Evolutionary conservation across 2,329 filamentous ascomycete species (phyloP).

Genomic region (Ophiocordyceps camponoti-saundersi): DNA sequence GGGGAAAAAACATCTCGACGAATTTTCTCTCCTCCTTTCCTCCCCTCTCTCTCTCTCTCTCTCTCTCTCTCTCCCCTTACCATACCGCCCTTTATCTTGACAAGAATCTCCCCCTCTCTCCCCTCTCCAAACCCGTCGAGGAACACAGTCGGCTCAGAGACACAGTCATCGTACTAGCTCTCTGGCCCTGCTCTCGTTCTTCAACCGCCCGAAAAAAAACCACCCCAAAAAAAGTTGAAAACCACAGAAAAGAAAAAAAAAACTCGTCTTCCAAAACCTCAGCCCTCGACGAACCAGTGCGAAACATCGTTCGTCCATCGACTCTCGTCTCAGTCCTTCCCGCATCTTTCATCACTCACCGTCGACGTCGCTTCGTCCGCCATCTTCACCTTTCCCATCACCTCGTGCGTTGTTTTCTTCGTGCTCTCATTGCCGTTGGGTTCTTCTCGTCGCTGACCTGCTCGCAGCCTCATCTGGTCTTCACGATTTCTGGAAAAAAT

Average conservation of each 20-base stretch:
- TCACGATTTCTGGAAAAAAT: conserved; percentile 25
- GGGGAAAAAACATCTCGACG: conserved; percentile 16
- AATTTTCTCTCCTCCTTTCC: conserved; percentile 21
- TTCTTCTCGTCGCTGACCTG: neutral
- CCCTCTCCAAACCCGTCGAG: conserved; percentile 25
- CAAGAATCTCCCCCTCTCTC: conserved; percentile 7
- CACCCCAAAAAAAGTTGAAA: conserved; percentile 40
- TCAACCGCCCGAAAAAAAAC: conserved; percentile 31
- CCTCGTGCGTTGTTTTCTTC: neutral
- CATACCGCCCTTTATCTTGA: conserved; percentile 29
- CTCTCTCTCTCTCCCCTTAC: conserved; percentile 16
- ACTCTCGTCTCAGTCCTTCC: conserved; percentile 6
- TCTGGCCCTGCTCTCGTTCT: conserved; percentile 41
- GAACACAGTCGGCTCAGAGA: conserved; percentile 29
- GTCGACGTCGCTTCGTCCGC: conserved; percentile 1
- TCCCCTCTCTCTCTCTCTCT: conserved; percentile 19
- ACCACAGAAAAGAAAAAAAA: conserved; percentile 41
- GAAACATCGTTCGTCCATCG: conserved; percentile 1
- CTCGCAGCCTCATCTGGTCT: neutral
- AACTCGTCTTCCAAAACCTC: conserved; percentile 9
- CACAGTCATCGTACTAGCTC: conserved; percentile 40
- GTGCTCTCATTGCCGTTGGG: neutral
- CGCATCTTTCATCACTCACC: neutral
- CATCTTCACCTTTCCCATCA: neutral
- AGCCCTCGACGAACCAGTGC: neutral